Percentiles rank a stretch among this genome's conserved stretches.
These are phyloP conservation scores for Teratosphaeria nubilosa DNA, from an alignment of 2,329 filamentous ascomycete species.

Conservation along the genomic window DNA sequence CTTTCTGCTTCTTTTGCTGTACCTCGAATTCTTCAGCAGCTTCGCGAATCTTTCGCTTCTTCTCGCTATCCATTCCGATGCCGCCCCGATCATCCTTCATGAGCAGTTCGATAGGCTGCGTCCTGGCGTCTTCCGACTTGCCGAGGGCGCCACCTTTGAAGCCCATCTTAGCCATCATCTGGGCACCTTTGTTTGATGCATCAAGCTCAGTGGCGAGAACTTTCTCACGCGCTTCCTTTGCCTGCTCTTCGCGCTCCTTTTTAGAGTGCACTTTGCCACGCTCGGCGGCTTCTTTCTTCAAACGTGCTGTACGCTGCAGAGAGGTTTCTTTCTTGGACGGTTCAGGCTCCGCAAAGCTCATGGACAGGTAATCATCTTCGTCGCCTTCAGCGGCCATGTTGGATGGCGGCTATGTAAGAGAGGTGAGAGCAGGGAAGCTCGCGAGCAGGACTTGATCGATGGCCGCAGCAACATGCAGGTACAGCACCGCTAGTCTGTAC, in stretches of 20 bases:
- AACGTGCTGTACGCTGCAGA: conserved; percentile 47
- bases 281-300: conserved; percentile 51
- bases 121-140: conserved; percentile 40
- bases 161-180: conserved; percentile 96
- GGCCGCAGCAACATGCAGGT: not conserved
- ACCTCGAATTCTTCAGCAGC: conserved; percentile 42
- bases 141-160: conserved; percentile 74
- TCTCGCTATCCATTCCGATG: conserved; percentile 73
- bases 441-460: not conserved
- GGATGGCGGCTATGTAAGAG: not conserved
- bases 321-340: conserved; percentile 48
- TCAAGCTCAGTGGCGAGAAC: conserved; percentile 66
- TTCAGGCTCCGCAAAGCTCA: conserved; percentile 69
- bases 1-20: conserved; percentile 50
- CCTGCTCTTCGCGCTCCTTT: conserved; percentile 67
- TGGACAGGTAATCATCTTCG: conserved; percentile 95
- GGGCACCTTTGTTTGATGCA: conserved; percentile 68
- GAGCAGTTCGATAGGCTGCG: conserved; percentile 65
- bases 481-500: not conserved
- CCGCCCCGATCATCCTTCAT: conserved; percentile 73
- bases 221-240: conserved; percentile 59
- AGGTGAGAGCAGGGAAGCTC: not conserved
- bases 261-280: conserved; percentile 62
- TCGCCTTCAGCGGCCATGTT: conserved; percentile 34
- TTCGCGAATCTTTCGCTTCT: conserved; percentile 59